Conservation (phyloP, 75 land plant species). For the Selaginella tamariscina region DNA sequence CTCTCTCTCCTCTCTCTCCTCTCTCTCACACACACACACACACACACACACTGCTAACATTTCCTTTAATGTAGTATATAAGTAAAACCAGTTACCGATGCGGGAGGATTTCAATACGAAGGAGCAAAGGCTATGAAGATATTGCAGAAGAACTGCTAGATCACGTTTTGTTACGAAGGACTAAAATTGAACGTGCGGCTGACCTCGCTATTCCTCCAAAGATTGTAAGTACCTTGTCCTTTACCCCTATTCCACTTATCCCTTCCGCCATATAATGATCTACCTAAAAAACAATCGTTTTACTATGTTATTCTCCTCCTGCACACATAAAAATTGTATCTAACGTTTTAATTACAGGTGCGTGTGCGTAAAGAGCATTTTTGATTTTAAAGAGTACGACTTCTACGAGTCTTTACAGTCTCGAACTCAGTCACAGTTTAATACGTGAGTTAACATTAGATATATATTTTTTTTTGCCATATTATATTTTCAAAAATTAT, state of each 20-base stretch:
- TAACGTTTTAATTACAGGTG: slow-evolving; percentile 29
- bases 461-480: too few species aligned
- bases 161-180: slow-evolving; percentile 54
- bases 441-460: slow-evolving; percentile 73
- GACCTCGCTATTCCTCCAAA: slow-evolving; percentile 93
- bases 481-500: too few species aligned
- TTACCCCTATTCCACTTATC: not conserved
- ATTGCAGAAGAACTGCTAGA: slow-evolving; percentile 52
- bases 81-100: slow-evolving; percentile 48
- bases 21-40: not conserved
- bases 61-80: slow-evolving; percentile 30
- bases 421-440: slow-evolving; percentile 67
- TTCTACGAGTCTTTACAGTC: slow-evolving; percentile 77
- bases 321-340: too few species aligned
- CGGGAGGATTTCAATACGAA: slow-evolving; percentile 23
- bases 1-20: too few species aligned
- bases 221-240: slow-evolving; percentile 33
- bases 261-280: too few species aligned
- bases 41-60: not conserved
- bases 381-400: slow-evolving; percentile 65
- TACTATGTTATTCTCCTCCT: too few species aligned
- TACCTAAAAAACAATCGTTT: too few species aligned
- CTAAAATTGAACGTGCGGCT: slow-evolving; percentile 76
- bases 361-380: slow-evolving; percentile 48
- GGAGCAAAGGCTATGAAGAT: slow-evolving; percentile 55